Evolutionary conservation across 768 basidiomycete species (phyloP), one percentile per base, ranked within the genome.

Genomic region (Austroboletus festivus): DNA sequence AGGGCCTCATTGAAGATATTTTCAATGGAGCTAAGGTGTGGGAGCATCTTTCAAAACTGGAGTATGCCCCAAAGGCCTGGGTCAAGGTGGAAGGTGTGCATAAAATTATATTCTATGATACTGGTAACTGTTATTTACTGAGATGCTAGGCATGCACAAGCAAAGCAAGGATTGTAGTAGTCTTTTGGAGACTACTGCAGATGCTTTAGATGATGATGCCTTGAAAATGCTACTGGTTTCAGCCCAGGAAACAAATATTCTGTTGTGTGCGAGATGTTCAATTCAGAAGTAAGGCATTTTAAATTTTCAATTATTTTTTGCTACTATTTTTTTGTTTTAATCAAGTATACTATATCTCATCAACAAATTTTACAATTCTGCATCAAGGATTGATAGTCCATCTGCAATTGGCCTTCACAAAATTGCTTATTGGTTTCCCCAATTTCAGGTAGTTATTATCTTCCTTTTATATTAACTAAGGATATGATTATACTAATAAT

Each of bases 351-450:
- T 51, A 21, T 13, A 3, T 24, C 2, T 1, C 9, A 22, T 16
- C 21, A n/a, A 46, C 18, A 35, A 30, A 18, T 4, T 20, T 11
- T 24, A 22, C 30, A 19, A 28, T 8, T 31, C 21, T 4, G 6
- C 15, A 13, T 1, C 38, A 9, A n/a, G 26, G 1, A 23, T 23
- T 4, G 5, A 9, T 2, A 22, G 8, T 4, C 5, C 6, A 3
- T 9, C 11, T 19, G 5, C 13, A 22, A 20, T 16, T 11, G 12
- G 21, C 16, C 28, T 44, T 2, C 2, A 15, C 1, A 37, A 18
- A 19, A 34, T 52, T 43, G 51, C 24, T 33, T 31, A 12, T 19
- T 47, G 42, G 51, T 52, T 52, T 47, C 51, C 51, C 3, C 20
- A 33, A 31, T 11, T 42, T 18, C 13, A 16, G n/a, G n/a, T n/a